Evolutionary conservation across 78 protist species (phyloP).

Genomic region (Dictyostelium firmibasis): DNA sequence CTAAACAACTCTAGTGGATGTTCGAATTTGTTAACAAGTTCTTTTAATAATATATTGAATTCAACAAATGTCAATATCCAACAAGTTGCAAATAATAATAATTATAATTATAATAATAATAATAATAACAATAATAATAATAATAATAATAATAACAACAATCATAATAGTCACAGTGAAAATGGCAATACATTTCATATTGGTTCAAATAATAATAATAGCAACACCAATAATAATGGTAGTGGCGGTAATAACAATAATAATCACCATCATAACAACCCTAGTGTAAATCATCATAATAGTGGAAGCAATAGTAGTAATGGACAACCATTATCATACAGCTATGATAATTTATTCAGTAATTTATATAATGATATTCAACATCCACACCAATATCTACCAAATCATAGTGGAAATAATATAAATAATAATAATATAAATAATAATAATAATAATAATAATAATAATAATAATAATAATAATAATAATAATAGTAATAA

Average conservation of each 20-base stretch:
- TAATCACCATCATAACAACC: background rate
- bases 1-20: background rate
- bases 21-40: background rate
- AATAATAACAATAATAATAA: background rate
- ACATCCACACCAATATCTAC: background rate
- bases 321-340: background rate
- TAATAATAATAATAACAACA: background rate
- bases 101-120: background rate
- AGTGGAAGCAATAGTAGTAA: background rate
- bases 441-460: background rate
- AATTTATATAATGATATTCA: slow-evolving; percentile 12
- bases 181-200: background rate
- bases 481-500: background rate
- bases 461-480: background rate
- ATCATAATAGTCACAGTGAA: background rate
- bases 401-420: background rate
- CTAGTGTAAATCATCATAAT: background rate
- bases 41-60: background rate
- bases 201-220: background rate
- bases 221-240: background rate
- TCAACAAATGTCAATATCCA: background rate
- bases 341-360: background rate
- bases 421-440: background rate
- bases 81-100: background rate
- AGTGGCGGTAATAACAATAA: background rate